Base-by-base conservation (phyloP, 352 stramenopile genomes). In the Globisporangium acanthophoron region DNA sequence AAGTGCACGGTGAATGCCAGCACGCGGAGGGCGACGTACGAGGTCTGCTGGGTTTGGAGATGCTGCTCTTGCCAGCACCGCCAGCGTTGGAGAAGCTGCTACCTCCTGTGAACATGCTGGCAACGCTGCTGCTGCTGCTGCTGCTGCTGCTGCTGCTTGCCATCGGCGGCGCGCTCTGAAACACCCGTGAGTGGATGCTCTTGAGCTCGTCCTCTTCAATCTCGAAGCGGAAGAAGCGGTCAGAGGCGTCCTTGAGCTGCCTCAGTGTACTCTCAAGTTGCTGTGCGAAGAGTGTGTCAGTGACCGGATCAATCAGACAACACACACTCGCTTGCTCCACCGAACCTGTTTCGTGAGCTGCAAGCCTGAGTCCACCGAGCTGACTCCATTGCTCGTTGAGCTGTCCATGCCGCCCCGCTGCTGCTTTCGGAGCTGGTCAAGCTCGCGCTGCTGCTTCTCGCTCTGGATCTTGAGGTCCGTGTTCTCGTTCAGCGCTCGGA, bases 151-250 rank as follows among this genome's bases (percentile, higher is more conserved):
- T 21, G 40, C 33, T 6, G 16, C 5, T 45, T 6, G 9, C 18
- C 21, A 39, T 3, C 16, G 53, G 13, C 7, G 45, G 37, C 13
- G 43, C 31, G 11, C 33, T 51, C 51, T 78, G 74, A 50, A 89
- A 89, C 24, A 76, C 65, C 3, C 68, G 64, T 13, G 74, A 55
- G 64, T 92, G 69, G 53, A 91, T 88, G 35, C 61, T 41, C 58
- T 92, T 87, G 50, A 97, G 79, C 56, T 97, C 85, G 52, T 97
- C 88, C 67, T 98, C 89, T 66, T 97, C 90, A 47, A 98, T 96
- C 61, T 98, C 90, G 69, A 97, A 97, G 61, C 85, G 80, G 64
- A 97, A 97, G 62, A 97, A 97, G 13, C 78, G 72, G 56, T 94
- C 80, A 0, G 78, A 89, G 0, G 79, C 81, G 20, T 92, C 84